Percentiles rank a stretch among this genome's conserved stretches.
These are phyloP conservation scores for Testicularia cyperi DNA, from an alignment of 1,284 basidiomycete genomes.

Conservation along the genomic window DNA sequence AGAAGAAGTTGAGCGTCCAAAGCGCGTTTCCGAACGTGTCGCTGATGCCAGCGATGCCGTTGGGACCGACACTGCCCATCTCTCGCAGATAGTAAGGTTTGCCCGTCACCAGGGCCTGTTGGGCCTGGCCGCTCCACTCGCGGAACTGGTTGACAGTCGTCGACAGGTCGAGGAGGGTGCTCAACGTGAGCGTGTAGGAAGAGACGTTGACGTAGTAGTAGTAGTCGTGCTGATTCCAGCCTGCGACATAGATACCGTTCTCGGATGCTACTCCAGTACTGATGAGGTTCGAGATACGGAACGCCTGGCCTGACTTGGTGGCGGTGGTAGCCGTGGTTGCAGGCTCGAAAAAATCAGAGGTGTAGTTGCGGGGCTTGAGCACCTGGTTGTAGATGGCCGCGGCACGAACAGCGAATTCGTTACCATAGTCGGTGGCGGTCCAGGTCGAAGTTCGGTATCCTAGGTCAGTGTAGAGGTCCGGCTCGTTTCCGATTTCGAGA, in stretches of 20 bases:
- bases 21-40: constrained; percentile 47
- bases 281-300: constrained; percentile 43
- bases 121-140: constrained; percentile 40
- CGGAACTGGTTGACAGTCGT: constrained; percentile 29
- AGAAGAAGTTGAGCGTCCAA: constrained; percentile 51
- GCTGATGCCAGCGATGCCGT: constrained; percentile 41
- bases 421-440: constrained; percentile 28
- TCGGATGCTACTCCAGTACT: constrained; percentile 38
- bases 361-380: constrained; percentile 15
- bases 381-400: constrained; percentile 31
- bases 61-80: constrained; percentile 49
- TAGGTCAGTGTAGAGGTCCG: constrained; percentile 41
- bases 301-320: constrained; percentile 35
- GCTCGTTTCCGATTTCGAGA: constrained; percentile 51
- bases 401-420: constrained; percentile 35
- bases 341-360: constrained; percentile 45
- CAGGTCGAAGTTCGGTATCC: constrained; percentile 30
- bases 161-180: constrained; percentile 35
- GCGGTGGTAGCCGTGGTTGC: constrained; percentile 50
- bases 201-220: constrained; percentile 46
- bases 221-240: constrained; percentile 55
- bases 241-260: constrained; percentile 49
- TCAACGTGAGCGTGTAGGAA: constrained; percentile 23
- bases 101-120: constrained; percentile 35
- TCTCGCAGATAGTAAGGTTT: constrained; percentile 50